These are phyloP conservation scores for Eucalyptus tenuipes DNA, from an alignment of 345 rosid species.

Conservation along the genomic window DNA sequence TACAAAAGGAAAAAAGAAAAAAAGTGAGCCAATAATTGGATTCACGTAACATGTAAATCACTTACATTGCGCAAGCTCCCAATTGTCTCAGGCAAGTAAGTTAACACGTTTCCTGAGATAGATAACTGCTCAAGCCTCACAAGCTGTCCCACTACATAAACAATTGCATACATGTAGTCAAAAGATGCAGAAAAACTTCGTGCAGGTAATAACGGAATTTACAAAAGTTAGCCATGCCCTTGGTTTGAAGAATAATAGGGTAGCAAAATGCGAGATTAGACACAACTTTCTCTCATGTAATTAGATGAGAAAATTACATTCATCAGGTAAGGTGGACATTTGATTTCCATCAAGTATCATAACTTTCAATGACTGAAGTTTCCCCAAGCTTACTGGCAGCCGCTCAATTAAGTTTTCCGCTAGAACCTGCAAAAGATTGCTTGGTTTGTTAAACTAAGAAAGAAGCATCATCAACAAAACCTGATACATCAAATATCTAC, in stretches of 20 bases:
- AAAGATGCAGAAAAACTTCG: background rate
- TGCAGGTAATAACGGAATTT: background rate
- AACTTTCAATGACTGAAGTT: slow-evolving; percentile 76
- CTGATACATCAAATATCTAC: background rate
- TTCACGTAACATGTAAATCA: background rate
- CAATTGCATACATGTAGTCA: background rate
- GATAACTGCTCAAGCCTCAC: slow-evolving; percentile 82
- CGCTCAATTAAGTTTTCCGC: slow-evolving; percentile 57
- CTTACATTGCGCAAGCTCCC: slow-evolving; percentile 95
- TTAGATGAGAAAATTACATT: slow-evolving; percentile 51
- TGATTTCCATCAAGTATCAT: slow-evolving; percentile 83
- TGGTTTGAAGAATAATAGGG: background rate
- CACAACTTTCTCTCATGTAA: slow-evolving; percentile 2
- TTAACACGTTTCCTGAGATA: slow-evolving; percentile 59
- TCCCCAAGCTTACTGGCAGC: slow-evolving; percentile 75
- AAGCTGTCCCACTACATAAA: slow-evolving; percentile 76
- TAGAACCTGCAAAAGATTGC: slow-evolving; percentile 38
- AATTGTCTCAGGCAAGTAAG: slow-evolving; percentile 74
- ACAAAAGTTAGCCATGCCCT: background rate
- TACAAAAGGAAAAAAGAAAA: background rate
- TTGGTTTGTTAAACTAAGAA: background rate
- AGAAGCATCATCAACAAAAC: background rate
- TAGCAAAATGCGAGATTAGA: background rate
- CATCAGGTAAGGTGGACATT: slow-evolving; percentile 76
- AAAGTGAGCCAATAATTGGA: background rate